These are phyloP conservation scores for Amesomyces nigricolor DNA, from an alignment of 2,329 filamentous ascomycete species.

Conservation along the genomic window DNA sequence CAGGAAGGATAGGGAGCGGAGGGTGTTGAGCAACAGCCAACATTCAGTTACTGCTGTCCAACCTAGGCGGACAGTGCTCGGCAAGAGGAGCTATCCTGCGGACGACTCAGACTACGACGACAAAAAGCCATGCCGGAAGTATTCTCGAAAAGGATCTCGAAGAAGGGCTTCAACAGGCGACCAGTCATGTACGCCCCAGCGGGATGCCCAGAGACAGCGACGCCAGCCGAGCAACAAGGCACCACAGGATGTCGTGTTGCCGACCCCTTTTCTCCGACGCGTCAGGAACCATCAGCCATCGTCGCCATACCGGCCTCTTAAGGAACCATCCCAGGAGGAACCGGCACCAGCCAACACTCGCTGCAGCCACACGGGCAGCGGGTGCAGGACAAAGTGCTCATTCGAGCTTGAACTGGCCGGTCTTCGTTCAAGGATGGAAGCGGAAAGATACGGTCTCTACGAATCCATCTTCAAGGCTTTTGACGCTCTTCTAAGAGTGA, in stretches of 20 bases:
- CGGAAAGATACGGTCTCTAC: slow-evolving; percentile 34
- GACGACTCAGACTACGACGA: slow-evolving; percentile 16
- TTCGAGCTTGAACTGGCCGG: slow-evolving; percentile 33
- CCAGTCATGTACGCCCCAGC: slow-evolving; percentile 10
- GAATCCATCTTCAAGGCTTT: slow-evolving; percentile 42
- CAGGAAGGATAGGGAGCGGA: slow-evolving; percentile 31
- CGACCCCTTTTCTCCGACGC: slow-evolving; percentile 32
- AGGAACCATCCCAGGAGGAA: slow-evolving; percentile 1
- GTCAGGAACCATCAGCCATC: slow-evolving; percentile 29
- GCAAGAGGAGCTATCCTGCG: slow-evolving; percentile 19
- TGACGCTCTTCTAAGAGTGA: slow-evolving; percentile 41
- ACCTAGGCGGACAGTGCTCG: slow-evolving; percentile 5
- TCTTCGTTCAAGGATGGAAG: slow-evolving; percentile 30
- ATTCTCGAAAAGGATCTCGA: slow-evolving; percentile 19
- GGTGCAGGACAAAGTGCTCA: slow-evolving; percentile 20
- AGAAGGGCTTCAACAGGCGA: slow-evolving; percentile 1
- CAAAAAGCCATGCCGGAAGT: slow-evolving; percentile 20
- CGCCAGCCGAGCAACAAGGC: slow-evolving; percentile 14
- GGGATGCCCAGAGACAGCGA: slow-evolving; percentile 10
- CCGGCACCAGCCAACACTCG: neutral
- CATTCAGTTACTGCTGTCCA: neutral
- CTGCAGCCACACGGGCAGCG: slow-evolving; percentile 8
- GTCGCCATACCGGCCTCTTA: slow-evolving; percentile 23
- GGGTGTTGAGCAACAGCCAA: neutral
- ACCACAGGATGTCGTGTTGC: slow-evolving; percentile 27